A percentile compares a stretch with the other conserved stretches of the same genome.
These are phyloP conservation scores for Wickerhamiella dianesei DNA, from an alignment of 805 yeast species.

Conservation along the genomic window DNA sequence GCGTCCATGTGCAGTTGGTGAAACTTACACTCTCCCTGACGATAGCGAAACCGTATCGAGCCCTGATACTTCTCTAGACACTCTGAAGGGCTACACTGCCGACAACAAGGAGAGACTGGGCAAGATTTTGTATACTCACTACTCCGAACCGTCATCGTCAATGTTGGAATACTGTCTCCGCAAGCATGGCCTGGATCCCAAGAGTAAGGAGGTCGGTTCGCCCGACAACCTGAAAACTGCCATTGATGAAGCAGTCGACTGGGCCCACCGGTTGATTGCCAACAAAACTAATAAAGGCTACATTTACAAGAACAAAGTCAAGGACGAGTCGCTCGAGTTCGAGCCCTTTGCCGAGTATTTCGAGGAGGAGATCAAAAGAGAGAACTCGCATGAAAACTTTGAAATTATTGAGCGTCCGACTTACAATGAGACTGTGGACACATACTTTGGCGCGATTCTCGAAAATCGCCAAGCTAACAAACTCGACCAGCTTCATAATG, in stretches of 20 bases:
- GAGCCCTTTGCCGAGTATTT: slow-evolving; percentile 21
- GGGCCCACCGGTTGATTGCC: slow-evolving; percentile 11
- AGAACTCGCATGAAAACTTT: slow-evolving; percentile 16
- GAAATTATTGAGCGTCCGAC: slow-evolving; percentile 33
- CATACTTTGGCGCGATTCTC: slow-evolving; percentile 72
- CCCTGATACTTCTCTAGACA: background rate
- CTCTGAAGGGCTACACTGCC: slow-evolving; percentile 19
- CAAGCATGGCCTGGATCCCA: slow-evolving; percentile 36
- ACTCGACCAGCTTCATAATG: slow-evolving; percentile 42
- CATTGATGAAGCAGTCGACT: slow-evolving; percentile 25
- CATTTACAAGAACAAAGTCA: slow-evolving; percentile 8
- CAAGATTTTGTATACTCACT: slow-evolving; percentile 51
- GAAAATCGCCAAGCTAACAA: slow-evolving; percentile 62
- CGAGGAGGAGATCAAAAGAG: slow-evolving; percentile 24
- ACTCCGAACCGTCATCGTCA: slow-evolving; percentile 67
- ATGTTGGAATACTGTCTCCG: slow-evolving; percentile 48
- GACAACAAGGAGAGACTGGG: slow-evolving; percentile 30
- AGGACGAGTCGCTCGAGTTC: slow-evolving; percentile 17
- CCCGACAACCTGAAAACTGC: slow-evolving; percentile 14
- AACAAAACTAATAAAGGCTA: slow-evolving; percentile 10
- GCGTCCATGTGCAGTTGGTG: slow-evolving; percentile 63
- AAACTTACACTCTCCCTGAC: slow-evolving; percentile 49
- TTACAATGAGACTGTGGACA: slow-evolving; percentile 71
- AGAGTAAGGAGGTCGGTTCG: slow-evolving; percentile 23
- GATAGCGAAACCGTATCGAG: slow-evolving; percentile 19